Percentiles rank a stretch among this genome's conserved stretches.
These are phyloP conservation scores for Neonectria neomacrospora DNA, from an alignment of 2,329 filamentous ascomycete genomes.

Conservation along the genomic window DNA sequence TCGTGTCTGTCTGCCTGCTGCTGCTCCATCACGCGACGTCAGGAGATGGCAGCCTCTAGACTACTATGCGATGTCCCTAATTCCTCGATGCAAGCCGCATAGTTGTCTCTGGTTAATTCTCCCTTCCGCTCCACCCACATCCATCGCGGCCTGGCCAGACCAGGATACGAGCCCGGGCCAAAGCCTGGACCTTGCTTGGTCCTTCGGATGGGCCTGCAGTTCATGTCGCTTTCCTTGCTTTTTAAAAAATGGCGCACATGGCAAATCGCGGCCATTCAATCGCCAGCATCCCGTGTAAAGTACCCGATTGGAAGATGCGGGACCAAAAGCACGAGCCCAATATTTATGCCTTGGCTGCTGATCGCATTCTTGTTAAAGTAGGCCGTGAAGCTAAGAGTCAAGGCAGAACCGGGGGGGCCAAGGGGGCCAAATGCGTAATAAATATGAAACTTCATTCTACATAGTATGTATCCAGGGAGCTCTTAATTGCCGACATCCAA, in stretches of 20 bases:
- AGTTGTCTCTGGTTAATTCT: too few species aligned
- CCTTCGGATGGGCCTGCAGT: neutral
- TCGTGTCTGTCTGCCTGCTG: neutral
- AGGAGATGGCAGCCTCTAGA: too few species aligned
- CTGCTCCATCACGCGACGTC: constrained; percentile 17
- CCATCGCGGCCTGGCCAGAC: neutral
- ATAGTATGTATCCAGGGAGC: neutral
- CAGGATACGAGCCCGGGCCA: neutral
- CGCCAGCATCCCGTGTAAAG: neutral
- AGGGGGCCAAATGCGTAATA: neutral
- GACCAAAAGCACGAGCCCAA: neutral
- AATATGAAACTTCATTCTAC: neutral
- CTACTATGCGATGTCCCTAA: neutral
- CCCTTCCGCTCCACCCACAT: neutral
- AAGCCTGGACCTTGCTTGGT: neutral
- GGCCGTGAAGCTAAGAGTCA: neutral
- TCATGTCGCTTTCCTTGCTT: constrained; percentile 2
- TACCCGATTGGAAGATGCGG: neutral
- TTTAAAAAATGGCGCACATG: constrained; percentile 6
- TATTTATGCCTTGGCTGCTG: neutral
- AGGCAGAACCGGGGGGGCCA: neutral
- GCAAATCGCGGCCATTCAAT: neutral
- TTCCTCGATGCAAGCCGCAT: neutral
- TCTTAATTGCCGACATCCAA: neutral
- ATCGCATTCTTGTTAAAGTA: neutral